Conservation (phyloP, 179 eudicot species). For the Beta corolliflora region DNA sequence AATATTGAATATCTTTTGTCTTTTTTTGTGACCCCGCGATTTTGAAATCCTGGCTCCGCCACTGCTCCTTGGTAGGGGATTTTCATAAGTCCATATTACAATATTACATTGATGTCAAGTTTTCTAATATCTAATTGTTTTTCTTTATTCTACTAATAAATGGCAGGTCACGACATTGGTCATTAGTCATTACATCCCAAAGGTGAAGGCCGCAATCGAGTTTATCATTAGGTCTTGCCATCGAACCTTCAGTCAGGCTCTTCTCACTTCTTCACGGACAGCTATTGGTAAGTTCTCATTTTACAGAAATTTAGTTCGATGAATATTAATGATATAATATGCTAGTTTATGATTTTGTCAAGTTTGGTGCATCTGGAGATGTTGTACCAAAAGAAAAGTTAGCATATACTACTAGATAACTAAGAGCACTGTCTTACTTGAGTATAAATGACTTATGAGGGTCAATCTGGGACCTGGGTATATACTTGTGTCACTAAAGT, state of each 20-base stretch:
- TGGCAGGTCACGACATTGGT: slow-evolving; percentile 79
- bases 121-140: neutral
- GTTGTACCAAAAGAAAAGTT: neutral
- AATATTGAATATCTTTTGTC: too few species aligned
- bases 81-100: too few species aligned
- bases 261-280: slow-evolving; percentile 91
- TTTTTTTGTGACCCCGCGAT: too few species aligned
- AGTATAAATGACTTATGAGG: neutral
- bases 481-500: neutral
- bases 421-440: neutral
- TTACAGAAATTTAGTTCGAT: slow-evolving; percentile 11
- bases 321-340: neutral
- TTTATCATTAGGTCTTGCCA: slow-evolving; percentile 88
- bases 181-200: slow-evolving; percentile 79
- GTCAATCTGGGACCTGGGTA: neutral
- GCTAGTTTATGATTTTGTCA: neutral
- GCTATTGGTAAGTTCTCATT: slow-evolving; percentile 60
- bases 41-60: too few species aligned
- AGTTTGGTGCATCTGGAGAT: slow-evolving; percentile 9
- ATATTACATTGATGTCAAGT: neutral
- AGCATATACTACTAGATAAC: neutral
- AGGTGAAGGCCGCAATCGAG: slow-evolving; percentile 98
- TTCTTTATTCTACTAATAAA: slow-evolving; percentile 19
- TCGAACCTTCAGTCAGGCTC: slow-evolving; percentile 85
- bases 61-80: too few species aligned